phyloP scores from a whole-genome alignment of 169 alveolate genomes.

The Theileria parva region DNA sequence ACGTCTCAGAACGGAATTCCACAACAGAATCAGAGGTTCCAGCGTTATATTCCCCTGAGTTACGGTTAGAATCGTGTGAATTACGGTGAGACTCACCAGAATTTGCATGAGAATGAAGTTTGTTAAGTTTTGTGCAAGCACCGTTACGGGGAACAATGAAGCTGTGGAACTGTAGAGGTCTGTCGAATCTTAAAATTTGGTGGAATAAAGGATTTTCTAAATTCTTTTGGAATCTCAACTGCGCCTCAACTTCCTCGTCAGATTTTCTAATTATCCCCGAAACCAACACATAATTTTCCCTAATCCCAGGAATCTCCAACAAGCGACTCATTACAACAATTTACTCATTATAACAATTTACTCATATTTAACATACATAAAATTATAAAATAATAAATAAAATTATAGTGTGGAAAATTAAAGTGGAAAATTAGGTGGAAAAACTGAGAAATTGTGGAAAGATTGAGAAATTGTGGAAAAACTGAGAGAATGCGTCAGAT shows the following conservation, averaged over 20 bases:
- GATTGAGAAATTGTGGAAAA: too few species aligned
- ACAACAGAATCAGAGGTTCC: too few species aligned
- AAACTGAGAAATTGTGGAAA: too few species aligned
- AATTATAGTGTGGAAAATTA: background rate
- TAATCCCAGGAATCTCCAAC: background rate
- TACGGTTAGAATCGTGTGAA: too few species aligned
- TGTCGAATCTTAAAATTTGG: slow-evolving; percentile 33
- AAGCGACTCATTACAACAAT: background rate
- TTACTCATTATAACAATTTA: background rate
- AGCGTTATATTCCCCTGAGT: too few species aligned
- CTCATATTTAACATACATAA: too few species aligned
- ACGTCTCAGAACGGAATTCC: background rate
- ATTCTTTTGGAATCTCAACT: slow-evolving; percentile 18
- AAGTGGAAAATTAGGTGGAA: background rate
- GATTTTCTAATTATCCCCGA: slow-evolving; percentile 34
- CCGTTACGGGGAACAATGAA: slow-evolving; percentile 3
- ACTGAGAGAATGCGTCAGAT: too few species aligned
- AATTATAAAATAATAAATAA: too few species aligned
- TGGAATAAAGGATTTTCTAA: slow-evolving; percentile 7
- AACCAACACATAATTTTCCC: background rate
- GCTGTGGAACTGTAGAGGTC: slow-evolving; percentile 35
- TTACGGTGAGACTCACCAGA: background rate
- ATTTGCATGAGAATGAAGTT: background rate
- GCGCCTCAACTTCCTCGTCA: slow-evolving; percentile 19
- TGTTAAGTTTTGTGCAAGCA: too few species aligned